Evolutionary conservation across 805 yeast genomes (phyloP).

Genomic region (Schizosaccharomyces lindneri): DNA sequence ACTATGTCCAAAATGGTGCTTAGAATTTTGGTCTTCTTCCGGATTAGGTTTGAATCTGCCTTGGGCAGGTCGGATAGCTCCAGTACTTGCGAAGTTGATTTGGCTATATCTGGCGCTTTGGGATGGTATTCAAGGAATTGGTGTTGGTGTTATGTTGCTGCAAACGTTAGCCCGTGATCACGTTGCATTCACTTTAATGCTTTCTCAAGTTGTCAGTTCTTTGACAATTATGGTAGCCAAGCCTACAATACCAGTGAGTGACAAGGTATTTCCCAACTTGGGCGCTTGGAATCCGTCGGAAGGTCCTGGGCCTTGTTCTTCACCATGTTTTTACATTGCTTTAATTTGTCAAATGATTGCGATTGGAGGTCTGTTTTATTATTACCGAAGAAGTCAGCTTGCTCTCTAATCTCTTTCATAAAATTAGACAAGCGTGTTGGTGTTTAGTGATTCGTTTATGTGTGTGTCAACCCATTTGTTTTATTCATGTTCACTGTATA

Average conservation of each 20-base stretch:
- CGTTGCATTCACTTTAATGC: background rate
- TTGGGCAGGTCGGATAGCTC: background rate
- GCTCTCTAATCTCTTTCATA: background rate
- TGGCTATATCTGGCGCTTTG: background rate
- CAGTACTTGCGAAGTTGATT: background rate
- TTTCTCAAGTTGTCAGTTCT: background rate
- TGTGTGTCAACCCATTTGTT: no score
- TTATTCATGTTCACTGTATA: no score
- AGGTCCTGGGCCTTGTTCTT: background rate
- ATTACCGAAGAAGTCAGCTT: background rate
- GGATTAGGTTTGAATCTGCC: background rate
- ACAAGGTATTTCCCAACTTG: background rate
- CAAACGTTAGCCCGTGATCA: constrained; percentile 1
- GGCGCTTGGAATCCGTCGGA: background rate
- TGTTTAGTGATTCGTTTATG: background rate
- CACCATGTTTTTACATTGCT: background rate
- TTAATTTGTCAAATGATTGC: background rate
- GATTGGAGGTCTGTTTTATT: background rate
- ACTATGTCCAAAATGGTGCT: background rate
- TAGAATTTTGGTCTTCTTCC: background rate
- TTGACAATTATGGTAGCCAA: background rate
- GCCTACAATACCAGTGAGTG: background rate
- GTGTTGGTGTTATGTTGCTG: background rate
- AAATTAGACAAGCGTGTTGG: background rate
- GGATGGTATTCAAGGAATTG: background rate